Evolutionary conservation across 345 rosid genomes (phyloP).

Genomic region (Geranium rotundifolium): DNA sequence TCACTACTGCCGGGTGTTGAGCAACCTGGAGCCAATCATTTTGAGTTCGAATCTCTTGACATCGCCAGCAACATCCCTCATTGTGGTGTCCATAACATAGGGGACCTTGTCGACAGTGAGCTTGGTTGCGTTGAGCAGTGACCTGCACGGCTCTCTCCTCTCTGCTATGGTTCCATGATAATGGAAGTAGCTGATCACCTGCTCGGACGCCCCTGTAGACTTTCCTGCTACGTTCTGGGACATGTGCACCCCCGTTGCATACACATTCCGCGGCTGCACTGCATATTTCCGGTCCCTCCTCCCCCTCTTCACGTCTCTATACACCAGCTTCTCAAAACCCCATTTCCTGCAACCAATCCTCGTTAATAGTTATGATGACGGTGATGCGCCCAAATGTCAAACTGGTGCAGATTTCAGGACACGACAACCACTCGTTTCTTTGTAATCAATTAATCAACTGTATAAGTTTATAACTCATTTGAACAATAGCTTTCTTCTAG

Average conservation of each 20-base stretch:
- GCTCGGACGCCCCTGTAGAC: slow-evolving; percentile 50
- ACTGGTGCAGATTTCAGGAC: too few species aligned
- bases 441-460: too few species aligned
- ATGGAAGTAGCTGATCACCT: slow-evolving; percentile 60
- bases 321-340: slow-evolving; percentile 92
- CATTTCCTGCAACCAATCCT: slow-evolving; percentile 41
- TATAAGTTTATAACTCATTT: too few species aligned
- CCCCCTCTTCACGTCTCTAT: slow-evolving; percentile 60
- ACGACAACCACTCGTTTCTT: too few species aligned
- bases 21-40: slow-evolving; percentile 51
- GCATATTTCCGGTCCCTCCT: slow-evolving; percentile 79
- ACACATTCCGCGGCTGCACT: slow-evolving; percentile 62
- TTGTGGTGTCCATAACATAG: slow-evolving; percentile 53
- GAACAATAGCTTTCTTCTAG: too few species aligned
- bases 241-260: slow-evolving; percentile 81
- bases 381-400: too few species aligned
- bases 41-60: slow-evolving; percentile 65
- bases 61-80: slow-evolving; percentile 36
- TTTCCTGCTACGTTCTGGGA: slow-evolving; percentile 66
- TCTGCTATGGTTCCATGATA: slow-evolving; percentile 77
- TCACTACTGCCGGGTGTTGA: slow-evolving; percentile 38
- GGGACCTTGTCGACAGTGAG: slow-evolving; percentile 44
- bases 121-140: slow-evolving; percentile 32
- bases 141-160: slow-evolving; percentile 64
- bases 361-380: too few species aligned